These are phyloP conservation scores for Aspergillus sojae DNA, from an alignment of 2,329 filamentous ascomycete species.

Conservation along the genomic window DNA sequence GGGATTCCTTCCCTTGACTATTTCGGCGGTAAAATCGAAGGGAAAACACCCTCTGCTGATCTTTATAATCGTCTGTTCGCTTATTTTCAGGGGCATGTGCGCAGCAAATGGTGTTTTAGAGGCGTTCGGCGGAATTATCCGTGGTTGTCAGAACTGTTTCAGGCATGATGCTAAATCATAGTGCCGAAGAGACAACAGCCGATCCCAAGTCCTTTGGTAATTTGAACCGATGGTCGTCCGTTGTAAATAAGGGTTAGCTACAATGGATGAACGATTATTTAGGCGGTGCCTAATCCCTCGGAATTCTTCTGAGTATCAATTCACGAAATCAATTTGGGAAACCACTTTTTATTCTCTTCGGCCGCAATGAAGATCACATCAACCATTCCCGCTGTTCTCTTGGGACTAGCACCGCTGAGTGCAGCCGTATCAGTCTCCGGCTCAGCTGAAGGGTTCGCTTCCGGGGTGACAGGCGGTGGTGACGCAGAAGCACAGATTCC, in stretches of 20 bases:
- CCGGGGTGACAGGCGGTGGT: conserved; percentile 62
- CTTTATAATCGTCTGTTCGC: background rate
- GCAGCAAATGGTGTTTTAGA: background rate
- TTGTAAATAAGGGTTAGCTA: background rate
- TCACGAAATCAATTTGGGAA: background rate
- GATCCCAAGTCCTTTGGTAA: background rate
- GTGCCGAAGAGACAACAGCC: background rate
- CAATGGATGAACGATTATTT: background rate
- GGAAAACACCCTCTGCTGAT: background rate
- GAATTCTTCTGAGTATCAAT: background rate
- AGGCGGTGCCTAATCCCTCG: background rate
- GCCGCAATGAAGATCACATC: conserved; percentile 1
- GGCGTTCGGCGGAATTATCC: background rate
- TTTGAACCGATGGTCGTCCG: background rate
- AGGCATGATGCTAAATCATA: background rate
- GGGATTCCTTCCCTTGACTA: background rate
- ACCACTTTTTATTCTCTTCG: background rate
- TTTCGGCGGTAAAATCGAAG: background rate
- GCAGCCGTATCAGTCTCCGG: conserved; percentile 23
- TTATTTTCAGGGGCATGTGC: background rate
- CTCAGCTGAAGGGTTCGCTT: conserved; percentile 47
- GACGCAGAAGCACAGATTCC: conserved; percentile 56
- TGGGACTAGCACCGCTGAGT: background rate
- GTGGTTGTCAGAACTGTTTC: background rate
- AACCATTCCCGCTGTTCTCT: background rate